Evolutionary conservation across 78 protist species (phyloP).

Genomic region (Chrysochromulina parva): DNA sequence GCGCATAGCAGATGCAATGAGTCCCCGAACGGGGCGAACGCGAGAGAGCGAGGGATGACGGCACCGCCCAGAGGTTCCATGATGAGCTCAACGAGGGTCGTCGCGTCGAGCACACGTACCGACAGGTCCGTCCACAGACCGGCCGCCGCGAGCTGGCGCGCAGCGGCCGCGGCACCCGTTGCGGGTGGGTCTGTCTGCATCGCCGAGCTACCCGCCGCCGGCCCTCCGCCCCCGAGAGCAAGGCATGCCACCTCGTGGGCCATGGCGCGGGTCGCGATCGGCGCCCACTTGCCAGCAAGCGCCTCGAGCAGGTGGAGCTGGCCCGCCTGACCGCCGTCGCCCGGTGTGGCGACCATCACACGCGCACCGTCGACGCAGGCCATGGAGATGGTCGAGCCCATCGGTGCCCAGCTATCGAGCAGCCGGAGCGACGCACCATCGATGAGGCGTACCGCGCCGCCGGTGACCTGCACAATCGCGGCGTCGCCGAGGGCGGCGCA

Average conservation of each 20-base stretch:
- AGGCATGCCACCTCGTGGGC: neutral
- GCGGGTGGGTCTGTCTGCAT: neutral
- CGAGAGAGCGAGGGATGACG: slow-evolving; percentile 77
- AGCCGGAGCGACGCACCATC: neutral
- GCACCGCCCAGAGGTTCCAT: slow-evolving; percentile 56
- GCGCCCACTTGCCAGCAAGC: neutral
- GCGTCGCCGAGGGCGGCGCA: slow-evolving; percentile 46
- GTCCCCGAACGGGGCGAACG: slow-evolving; percentile 63
- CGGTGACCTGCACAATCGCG: neutral
- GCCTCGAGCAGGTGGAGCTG: neutral
- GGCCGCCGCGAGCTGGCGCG: slow-evolving; percentile 38
- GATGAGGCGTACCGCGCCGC: neutral
- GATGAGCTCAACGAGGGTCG: slow-evolving; percentile 50
- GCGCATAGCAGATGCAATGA: slow-evolving; percentile 57
- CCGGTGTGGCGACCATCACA: neutral
- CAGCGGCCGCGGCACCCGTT: no score
- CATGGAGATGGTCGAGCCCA: neutral
- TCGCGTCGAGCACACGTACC: slow-evolving; percentile 64
- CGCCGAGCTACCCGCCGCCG: neutral
- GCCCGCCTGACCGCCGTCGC: neutral
- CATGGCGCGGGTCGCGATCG: neutral
- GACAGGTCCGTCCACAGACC: slow-evolving; percentile 83
- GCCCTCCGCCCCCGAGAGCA: neutral
- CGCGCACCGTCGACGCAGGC: neutral
- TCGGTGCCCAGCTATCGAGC: slow-evolving; percentile 44